Conservation (phyloP, 176 grass and related monocot genomes). For the Leersia perrieri region DNA sequence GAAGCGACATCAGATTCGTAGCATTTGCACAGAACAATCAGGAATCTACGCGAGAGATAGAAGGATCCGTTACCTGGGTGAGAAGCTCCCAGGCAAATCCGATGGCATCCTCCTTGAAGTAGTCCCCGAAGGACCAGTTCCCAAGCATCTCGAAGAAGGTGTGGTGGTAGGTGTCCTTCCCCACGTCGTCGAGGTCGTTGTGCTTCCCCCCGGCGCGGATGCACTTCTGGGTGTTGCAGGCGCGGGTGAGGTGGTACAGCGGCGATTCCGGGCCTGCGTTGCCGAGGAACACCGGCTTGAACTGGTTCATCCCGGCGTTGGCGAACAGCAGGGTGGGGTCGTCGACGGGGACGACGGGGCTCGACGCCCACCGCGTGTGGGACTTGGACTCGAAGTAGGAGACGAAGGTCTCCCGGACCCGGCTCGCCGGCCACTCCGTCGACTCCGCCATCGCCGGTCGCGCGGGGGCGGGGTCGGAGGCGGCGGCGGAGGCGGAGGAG, state of each 20-base stretch:
- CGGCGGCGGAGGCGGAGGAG: not conserved
- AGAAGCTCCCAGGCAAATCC: constrained; percentile 94
- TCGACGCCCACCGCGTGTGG: constrained; percentile 77
- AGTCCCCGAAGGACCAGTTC: constrained; percentile 93
- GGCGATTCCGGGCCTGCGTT: constrained; percentile 62
- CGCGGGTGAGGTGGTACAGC: constrained; percentile 56
- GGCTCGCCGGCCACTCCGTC: constrained; percentile 52
- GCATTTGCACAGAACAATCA: not conserved
- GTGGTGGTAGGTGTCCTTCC: constrained; percentile 97
- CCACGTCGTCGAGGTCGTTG: constrained; percentile 98
- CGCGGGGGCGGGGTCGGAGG: not conserved
- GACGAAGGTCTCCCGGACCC: constrained; percentile 55
- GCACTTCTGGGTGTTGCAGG: constrained; percentile 92
- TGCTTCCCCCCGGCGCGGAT: constrained; percentile 96
- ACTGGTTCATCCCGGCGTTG: constrained; percentile 99
- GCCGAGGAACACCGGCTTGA: constrained; percentile 92
- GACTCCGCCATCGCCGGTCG: constrained; percentile 22
- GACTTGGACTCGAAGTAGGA: constrained; percentile 62
- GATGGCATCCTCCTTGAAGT: constrained; percentile 95
- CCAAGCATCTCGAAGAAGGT: constrained; percentile 99
- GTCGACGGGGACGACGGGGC: constrained; percentile 75
- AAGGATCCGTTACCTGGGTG: constrained; percentile 46
- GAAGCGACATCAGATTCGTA: not conserved
- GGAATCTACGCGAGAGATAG: not conserved
- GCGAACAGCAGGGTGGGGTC: constrained; percentile 92